A percentile compares a stretch with the other conserved stretches of the same genome.
Evolutionary conservation across 192 early-diverging fungal genomes (phyloP).

Genomic region (Backusella luteola): DNA sequence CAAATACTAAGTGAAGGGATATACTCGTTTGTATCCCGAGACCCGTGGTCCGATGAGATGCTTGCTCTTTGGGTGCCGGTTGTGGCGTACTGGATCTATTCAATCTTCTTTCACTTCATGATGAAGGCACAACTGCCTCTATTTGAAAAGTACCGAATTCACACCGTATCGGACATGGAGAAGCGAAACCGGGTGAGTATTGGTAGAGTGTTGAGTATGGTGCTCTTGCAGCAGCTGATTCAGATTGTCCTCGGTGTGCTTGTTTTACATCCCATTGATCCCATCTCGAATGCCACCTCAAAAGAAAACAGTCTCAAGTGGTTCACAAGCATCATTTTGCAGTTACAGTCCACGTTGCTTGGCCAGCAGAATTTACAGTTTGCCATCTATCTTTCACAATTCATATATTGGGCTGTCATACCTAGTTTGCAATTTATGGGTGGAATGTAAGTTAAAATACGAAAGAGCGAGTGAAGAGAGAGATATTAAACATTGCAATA

Average conservation of each 20-base stretch:
- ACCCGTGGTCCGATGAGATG: slow-evolving; percentile 44
- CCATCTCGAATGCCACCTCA: neutral
- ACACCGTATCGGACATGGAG: slow-evolving; percentile 51
- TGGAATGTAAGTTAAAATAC: slow-evolving; percentile 44
- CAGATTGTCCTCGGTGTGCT: slow-evolving; percentile 50
- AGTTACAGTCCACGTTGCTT: neutral
- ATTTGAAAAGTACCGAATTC: slow-evolving; percentile 71
- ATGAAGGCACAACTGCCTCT: slow-evolving; percentile 55
- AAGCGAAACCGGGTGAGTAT: slow-evolving; percentile 66
- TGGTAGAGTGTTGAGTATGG: slow-evolving; percentile 57
- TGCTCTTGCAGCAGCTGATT: slow-evolving; percentile 67
- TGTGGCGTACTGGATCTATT: slow-evolving; percentile 70
- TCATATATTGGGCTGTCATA: slow-evolving; percentile 30
- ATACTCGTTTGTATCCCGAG: slow-evolving; percentile 30
- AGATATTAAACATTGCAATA: neutral
- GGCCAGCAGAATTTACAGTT: neutral
- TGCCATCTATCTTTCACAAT: slow-evolving; percentile 10
- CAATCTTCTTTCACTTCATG: slow-evolving; percentile 60
- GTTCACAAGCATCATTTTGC: neutral
- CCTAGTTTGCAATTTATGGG: slow-evolving; percentile 42
- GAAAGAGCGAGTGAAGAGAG: neutral
- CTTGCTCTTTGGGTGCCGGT: slow-evolving; percentile 55
- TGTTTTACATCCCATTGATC: slow-evolving; percentile 18
- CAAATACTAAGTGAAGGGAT: neutral
- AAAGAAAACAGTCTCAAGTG: slow-evolving; percentile 7